Percentiles rank a stretch among this genome's conserved stretches.
Conservation (phyloP, 768 basidiomycete species). For the Ramaria sp. region DNA sequence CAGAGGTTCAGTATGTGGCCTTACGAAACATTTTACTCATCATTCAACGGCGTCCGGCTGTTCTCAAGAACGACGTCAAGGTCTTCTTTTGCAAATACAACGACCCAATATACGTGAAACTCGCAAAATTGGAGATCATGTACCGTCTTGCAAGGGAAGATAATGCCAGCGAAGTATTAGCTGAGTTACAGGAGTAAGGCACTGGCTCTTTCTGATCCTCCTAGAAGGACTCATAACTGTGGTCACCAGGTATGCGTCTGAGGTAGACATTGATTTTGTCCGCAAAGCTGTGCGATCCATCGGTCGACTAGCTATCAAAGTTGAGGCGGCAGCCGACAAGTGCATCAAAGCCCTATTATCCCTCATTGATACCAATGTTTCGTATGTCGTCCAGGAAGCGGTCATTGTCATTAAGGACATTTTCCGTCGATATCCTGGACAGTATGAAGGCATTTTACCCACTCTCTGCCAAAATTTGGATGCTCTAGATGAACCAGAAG, state of each 20-base stretch:
- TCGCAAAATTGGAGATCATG: constrained; percentile 98
- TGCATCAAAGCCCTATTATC: constrained; percentile 82
- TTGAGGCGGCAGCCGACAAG: constrained; percentile 74
- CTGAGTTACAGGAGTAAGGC: constrained; percentile 87
- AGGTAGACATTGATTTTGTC: constrained; percentile 97
- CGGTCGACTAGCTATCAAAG: constrained; percentile 96
- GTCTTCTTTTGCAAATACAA: constrained; percentile 99
- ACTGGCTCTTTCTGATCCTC: background rate
- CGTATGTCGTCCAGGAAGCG: constrained; percentile 95
- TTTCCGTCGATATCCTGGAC: constrained; percentile 92
- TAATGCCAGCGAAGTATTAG: constrained; percentile 85
- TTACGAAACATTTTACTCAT: constrained; percentile 94
- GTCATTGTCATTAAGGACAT: constrained; percentile 97
- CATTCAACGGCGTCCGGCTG: constrained; percentile 86
- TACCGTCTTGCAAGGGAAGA: constrained; percentile 93
- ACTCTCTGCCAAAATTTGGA: constrained; percentile 89
- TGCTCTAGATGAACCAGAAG: constrained; percentile 87
- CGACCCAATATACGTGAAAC: constrained; percentile 97
- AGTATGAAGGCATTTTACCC: constrained; percentile 94
- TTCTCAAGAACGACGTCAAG: constrained; percentile 94
- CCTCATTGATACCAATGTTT: constrained; percentile 86
- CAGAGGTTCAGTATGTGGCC: constrained; percentile 97
- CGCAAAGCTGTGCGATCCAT: constrained; percentile 96
- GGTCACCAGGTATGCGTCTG: constrained; percentile 76
- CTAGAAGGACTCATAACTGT: background rate